phyloP scores from a whole-genome alignment of 2,329 filamentous ascomycete species.

The Talaromyces marneffei region DNA sequence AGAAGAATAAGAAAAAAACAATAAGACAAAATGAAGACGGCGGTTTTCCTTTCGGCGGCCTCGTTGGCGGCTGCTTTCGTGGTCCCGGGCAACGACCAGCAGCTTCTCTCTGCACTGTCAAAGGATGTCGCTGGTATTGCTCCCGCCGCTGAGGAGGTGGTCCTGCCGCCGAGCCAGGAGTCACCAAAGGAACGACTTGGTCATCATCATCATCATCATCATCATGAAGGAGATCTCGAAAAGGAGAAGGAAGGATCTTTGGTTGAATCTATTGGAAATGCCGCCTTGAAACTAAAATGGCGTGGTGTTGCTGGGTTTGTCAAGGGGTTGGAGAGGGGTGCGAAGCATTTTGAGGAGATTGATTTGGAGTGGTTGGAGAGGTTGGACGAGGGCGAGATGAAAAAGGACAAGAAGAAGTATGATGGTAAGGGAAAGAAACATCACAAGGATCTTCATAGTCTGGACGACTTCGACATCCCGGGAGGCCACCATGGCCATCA shows the following conservation, averaged over 20 bases:
- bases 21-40: slow-evolving; percentile 39
- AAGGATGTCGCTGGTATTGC: slow-evolving; percentile 1
- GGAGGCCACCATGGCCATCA: not conserved
- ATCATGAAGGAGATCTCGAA: not conserved
- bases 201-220: not conserved
- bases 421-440: not conserved
- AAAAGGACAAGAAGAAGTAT: not conserved
- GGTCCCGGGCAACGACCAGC: slow-evolving; percentile 39
- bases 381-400: not conserved
- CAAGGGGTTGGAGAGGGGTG: not conserved
- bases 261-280: not conserved
- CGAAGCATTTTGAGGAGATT: slow-evolving; percentile 2
- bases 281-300: not conserved
- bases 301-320: not conserved
- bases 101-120: slow-evolving; percentile 39
- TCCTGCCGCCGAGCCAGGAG: not conserved
- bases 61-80: slow-evolving; percentile 45
- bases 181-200: not conserved
- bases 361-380: not conserved
- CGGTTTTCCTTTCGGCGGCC: slow-evolving; percentile 42
- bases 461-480: not conserved
- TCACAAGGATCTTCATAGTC: not conserved
- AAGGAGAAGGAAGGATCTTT: not conserved
- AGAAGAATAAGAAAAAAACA: not conserved
- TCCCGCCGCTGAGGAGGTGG: not conserved